These are phyloP conservation scores for Solanum hybrid DNA, from an alignment of 305 asterid species.

Conservation along the genomic window DNA sequence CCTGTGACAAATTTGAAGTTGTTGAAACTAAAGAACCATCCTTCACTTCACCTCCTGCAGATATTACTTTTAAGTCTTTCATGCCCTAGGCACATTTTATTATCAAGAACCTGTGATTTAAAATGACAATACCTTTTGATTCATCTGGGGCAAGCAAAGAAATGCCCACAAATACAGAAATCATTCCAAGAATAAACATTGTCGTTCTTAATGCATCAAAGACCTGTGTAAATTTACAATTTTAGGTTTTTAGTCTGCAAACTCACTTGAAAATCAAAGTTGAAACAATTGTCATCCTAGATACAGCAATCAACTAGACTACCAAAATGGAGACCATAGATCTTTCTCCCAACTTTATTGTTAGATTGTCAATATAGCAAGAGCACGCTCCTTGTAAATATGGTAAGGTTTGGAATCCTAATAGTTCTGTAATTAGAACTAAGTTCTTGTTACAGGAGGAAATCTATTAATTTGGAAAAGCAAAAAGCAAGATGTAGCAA, in stretches of 20 bases:
- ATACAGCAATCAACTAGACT: background rate
- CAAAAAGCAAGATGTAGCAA: background rate
- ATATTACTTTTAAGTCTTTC: constrained; percentile 1
- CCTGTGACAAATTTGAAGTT: constrained; percentile 38
- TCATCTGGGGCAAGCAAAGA: constrained; percentile 89
- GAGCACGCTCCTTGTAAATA: background rate
- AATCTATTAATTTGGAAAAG: background rate
- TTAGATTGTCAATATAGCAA: background rate
- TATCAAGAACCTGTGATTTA: background rate
- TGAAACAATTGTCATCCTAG: background rate
- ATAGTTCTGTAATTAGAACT: background rate
- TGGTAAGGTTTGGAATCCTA: background rate
- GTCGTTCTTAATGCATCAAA: constrained; percentile 73
- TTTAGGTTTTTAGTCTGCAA: background rate
- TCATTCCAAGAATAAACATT: constrained; percentile 80
- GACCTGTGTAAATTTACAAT: constrained; percentile 39
- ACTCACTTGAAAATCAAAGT: background rate
- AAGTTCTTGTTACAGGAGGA: background rate
- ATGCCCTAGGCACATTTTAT: background rate
- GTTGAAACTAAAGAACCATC: constrained; percentile 46
- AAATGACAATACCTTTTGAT: constrained; percentile 49
- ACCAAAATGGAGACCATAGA: background rate
- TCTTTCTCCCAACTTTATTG: background rate
- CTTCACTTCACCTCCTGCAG: constrained; percentile 61
- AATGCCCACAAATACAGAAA: constrained; percentile 82